phyloP scores from a whole-genome alignment of 192 early-diverging fungal genomes.

The Martensiomyces pterosporus region DNA sequence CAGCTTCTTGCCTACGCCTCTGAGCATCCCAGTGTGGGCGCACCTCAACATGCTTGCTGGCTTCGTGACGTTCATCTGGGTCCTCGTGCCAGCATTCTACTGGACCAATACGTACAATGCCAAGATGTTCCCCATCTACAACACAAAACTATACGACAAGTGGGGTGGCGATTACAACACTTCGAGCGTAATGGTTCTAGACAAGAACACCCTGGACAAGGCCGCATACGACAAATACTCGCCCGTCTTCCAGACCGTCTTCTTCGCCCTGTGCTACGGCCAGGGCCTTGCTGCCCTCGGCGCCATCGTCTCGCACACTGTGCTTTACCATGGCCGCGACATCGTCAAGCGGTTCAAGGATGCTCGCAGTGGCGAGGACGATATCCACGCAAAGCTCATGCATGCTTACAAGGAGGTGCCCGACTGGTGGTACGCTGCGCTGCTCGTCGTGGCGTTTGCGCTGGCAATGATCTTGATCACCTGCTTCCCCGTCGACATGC shows the following conservation, averaged over 20 bases:
- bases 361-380: constrained; percentile 46
- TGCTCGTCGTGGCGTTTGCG: constrained; percentile 38
- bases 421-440: constrained; percentile 49
- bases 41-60: constrained; percentile 56
- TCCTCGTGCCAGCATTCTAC: constrained; percentile 45
- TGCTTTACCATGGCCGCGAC: constrained; percentile 57
- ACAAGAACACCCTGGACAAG: constrained; percentile 33
- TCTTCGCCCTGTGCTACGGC: constrained; percentile 57
- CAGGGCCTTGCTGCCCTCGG: constrained; percentile 53
- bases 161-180: constrained; percentile 47
- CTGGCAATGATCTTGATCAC: constrained; percentile 43
- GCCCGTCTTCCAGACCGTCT: constrained; percentile 53
- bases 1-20: constrained; percentile 43
- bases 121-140: constrained; percentile 52
- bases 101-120: constrained; percentile 52
- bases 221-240: constrained; percentile 51
- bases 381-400: constrained; percentile 69
- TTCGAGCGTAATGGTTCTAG: constrained; percentile 32
- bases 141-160: constrained; percentile 51
- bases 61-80: constrained; percentile 48
- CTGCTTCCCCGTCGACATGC: constrained; percentile 53
- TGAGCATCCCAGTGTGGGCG: constrained; percentile 59
- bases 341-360: constrained; percentile 46
- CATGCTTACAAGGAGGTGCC: constrained; percentile 54
- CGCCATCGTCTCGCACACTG: constrained; percentile 53